A percentile compares a stretch with the other conserved stretches of the same genome.
phyloP scores from a whole-genome alignment of 1,284 basidiomycete genomes.

The Cutaneotrichosporon sp. region DNA sequence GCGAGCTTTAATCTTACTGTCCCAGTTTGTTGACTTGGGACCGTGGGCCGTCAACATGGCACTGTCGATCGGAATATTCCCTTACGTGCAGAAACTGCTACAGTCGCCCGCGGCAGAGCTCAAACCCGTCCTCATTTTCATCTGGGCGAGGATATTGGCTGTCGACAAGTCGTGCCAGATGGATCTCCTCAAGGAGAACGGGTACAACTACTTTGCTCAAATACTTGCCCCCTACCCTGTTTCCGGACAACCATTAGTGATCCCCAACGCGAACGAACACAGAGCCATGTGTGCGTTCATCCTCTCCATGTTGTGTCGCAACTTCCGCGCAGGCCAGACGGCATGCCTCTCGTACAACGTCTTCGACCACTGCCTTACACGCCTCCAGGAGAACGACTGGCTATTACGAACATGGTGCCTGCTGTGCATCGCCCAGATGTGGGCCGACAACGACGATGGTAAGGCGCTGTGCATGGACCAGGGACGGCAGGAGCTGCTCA shows the following conservation, averaged over 20 bases:
- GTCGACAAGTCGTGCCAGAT: slow-evolving; percentile 90
- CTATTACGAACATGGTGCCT: slow-evolving; percentile 90
- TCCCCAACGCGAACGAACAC: slow-evolving; percentile 92
- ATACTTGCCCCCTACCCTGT: slow-evolving; percentile 57
- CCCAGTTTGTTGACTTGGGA: slow-evolving; percentile 94
- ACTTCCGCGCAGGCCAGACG: slow-evolving; percentile 78
- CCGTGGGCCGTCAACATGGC: slow-evolving; percentile 98
- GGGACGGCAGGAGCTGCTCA: slow-evolving; percentile 73
- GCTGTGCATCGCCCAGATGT: slow-evolving; percentile 89
- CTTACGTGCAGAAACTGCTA: slow-evolving; percentile 93
- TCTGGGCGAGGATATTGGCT: slow-evolving; percentile 95
- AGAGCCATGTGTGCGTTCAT: slow-evolving; percentile 99
- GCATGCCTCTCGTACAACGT: slow-evolving; percentile 81
- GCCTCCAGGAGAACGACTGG: slow-evolving; percentile 81
- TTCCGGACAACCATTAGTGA: slow-evolving; percentile 49
- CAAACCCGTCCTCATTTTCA: slow-evolving; percentile 97
- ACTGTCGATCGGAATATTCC: slow-evolving; percentile 97
- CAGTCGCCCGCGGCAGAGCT: slow-evolving; percentile 93
- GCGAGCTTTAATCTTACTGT: slow-evolving; percentile 90
- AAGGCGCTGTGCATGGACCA: slow-evolving; percentile 78
- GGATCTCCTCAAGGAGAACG: slow-evolving; percentile 79
- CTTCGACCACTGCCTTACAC: slow-evolving; percentile 82
- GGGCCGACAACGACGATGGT: slow-evolving; percentile 86
- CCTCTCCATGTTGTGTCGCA: slow-evolving; percentile 83
- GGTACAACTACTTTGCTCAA: slow-evolving; percentile 83